A percentile compares a stretch with the other conserved stretches of the same genome.
These are phyloP conservation scores for Solanum hybrid DNA, from an alignment of 305 asterid genomes.

Conservation along the genomic window DNA sequence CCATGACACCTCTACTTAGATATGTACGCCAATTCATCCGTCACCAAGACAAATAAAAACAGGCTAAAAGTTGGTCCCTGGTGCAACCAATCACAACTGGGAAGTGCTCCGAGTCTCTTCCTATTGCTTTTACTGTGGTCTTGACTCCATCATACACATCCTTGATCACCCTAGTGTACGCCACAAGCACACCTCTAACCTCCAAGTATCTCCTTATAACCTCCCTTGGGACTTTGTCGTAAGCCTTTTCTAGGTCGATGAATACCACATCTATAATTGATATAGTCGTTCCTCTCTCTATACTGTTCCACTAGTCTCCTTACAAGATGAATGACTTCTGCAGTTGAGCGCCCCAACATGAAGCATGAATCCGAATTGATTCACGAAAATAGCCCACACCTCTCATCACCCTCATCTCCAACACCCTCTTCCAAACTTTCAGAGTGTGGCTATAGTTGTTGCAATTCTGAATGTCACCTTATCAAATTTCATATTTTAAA, in stretches of 20 bases:
- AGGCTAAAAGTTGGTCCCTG: neutral
- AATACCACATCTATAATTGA: neutral
- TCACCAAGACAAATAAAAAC: neutral
- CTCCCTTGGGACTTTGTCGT: neutral
- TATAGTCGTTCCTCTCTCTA: neutral
- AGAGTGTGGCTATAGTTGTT: neutral
- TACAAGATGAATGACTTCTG: neutral
- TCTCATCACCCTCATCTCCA: neutral
- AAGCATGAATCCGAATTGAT: neutral
- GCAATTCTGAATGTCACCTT: neutral
- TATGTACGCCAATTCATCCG: neutral
- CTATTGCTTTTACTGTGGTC: neutral
- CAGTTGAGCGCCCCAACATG: neutral
- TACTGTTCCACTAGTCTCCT: neutral
- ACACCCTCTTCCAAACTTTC: neutral
- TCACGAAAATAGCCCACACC: neutral
- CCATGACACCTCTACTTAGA: neutral
- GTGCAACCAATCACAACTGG: neutral
- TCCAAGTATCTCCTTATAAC: neutral
- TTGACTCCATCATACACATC: neutral
- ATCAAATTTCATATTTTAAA: neutral
- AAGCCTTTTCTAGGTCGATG: neutral
- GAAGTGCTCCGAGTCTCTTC: neutral
- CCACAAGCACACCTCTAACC: neutral
- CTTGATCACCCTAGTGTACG: neutral